Conservation (phyloP, 2,329 filamentous ascomycete species). For the Botrytis elliptica region DNA sequence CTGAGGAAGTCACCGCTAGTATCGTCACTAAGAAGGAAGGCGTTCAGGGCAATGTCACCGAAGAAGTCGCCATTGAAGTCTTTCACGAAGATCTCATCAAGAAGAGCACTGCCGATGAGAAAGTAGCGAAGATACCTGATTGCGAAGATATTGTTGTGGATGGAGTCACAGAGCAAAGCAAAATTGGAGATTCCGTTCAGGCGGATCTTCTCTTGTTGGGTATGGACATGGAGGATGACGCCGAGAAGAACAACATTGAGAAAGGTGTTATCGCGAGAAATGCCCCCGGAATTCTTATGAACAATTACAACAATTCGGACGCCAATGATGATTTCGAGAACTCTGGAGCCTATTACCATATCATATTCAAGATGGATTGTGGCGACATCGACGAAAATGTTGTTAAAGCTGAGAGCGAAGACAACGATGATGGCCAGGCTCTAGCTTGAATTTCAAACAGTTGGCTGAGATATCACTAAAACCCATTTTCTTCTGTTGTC, state of each 20-base stretch:
- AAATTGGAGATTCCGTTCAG: not conserved
- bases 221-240: no score
- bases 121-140: fast-evolving
- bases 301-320: not conserved
- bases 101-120: not conserved
- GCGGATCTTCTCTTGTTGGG: no score
- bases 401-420: not conserved
- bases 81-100: not conserved
- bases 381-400: no score
- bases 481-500: not conserved
- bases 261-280: not conserved
- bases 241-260: not conserved
- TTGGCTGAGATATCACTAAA: not conserved
- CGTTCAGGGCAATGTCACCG: not conserved
- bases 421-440: not conserved
- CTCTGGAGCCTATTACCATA: not conserved
- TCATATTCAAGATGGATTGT: not conserved
- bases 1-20: not conserved
- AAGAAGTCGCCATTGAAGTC: not conserved
- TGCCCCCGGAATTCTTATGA: fast-evolving
- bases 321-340: not conserved
- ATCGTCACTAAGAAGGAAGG: fast-evolving
- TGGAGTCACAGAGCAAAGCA: fast-evolving
- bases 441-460: not conserved
- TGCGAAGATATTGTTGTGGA: not conserved